Evolutionary conservation across 345 rosid species (phyloP), one percentile per base, ranked within the genome.

Genomic region (Cochlearia excelsa): DNA sequence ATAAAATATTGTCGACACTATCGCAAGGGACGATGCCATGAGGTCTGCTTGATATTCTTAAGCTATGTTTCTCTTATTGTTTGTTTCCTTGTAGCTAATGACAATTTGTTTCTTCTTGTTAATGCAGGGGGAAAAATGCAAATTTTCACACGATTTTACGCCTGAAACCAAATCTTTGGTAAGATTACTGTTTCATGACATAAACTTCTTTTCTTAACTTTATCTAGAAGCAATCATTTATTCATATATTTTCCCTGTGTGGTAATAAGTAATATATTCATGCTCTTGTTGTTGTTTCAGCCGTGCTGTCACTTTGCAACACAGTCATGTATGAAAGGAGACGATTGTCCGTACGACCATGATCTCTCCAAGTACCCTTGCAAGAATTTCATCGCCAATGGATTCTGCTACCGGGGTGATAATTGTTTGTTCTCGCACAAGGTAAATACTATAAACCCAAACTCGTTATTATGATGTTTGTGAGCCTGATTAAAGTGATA

Each of bases 291-390:
- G 56, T 64, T 82, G 46, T 68, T 84, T 77, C 82, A 93, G 99
- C 97, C 99, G 0, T 93, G 97, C 75, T 61, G 77, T 72, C 81
- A 84, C 78, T 93, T 85, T 82, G 91, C 89, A 9, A 89, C 88
- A 3, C 74, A 78, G 51, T 71, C 86, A 16, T 89, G 99, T 76
- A 81, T 89, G 94, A 89, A 89, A 78, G 97, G 94, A 59, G 92
- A 85, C 11, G 76, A 82, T 40, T 93, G 97, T 73, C 97, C 94
- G 39, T 87, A 75, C 76, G 99, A 93, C 66, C 99, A 93, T 63
- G 74, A 83, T 40, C 97, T 93, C 54, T 81, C 81, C 67, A 93
- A 85, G 66, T 89, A 93, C 71, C 84, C 91, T 38, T 93, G 94
- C 75, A 66, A 30, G 42, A 89, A 78, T 65, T 82, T 70, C 53